Evolutionary conservation across 164 flowering plant genomes (phyloP), one percentile per base, ranked within the genome.

Genomic region (Stephania cephalantha): DNA sequence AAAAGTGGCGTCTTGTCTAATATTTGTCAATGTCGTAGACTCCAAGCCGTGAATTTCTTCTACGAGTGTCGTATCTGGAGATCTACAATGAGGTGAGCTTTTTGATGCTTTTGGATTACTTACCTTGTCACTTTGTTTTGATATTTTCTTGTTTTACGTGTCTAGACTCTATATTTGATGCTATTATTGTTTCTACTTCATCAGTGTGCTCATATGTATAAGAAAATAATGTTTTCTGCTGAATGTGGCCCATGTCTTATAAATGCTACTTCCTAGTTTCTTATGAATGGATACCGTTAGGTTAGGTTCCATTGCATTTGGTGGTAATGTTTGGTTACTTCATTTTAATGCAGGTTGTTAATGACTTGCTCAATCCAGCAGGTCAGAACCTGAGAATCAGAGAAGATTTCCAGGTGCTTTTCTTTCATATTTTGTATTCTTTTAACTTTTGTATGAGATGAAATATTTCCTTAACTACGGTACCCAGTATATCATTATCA

Each of bases 311-410:
- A 35, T 50, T 9, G 55, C 55, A 50, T 55, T 70, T 52, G 42
- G 29, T 68, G 5, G 12, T 76, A 74, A 72, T 72, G 15, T 35
- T 8, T 72, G 29, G 52, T 72, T 77, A 53, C 42, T 71, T 50
- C 78, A 31, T 63, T 77, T 73, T 42, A 17, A 84, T 82, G 78
- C 88, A 95, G 99, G 99, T 95, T 82, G 95, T 93, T 69, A 95
- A 95, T 84, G 99, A 95, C 83, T 85, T 95, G 85, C 83, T 95
- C 82, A 91, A 95, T 85, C 99, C 98, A 78, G 90, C 94, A 58
- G 98, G 99, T 78, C 98, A 93, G 77, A 93, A 92, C 84, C 81
- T 95, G 76, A 87, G 92, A 87, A 92, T 95, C 66, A 87, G 99
- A 85, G 98, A 95, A 85, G 99, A 95, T 73, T 74, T 83, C 72